These are phyloP conservation scores for Jaenimonas drosophilae DNA, from an alignment of 208 protist genomes.

Conservation along the genomic window DNA sequence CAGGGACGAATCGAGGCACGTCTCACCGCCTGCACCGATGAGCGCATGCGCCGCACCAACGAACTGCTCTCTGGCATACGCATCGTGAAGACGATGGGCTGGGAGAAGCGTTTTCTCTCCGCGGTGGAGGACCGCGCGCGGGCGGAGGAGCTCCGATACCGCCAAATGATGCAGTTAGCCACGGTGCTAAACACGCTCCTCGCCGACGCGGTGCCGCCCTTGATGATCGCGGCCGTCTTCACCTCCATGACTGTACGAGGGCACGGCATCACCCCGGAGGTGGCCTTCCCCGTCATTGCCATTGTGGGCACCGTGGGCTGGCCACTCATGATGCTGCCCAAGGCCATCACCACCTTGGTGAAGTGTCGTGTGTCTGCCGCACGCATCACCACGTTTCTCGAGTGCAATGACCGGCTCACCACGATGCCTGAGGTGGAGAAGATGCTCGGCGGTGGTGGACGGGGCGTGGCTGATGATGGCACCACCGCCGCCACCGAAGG, in stretches of 20 bases:
- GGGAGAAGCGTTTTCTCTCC: slow-evolving; percentile 50
- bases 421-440: slow-evolving; percentile 10
- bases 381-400: slow-evolving; percentile 67
- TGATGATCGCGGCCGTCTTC: slow-evolving; percentile 50
- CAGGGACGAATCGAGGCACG: slow-evolving; percentile 6
- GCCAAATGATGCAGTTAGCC: slow-evolving; percentile 21
- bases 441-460: slow-evolving; percentile 1
- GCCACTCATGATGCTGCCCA: slow-evolving; percentile 86
- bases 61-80: slow-evolving; percentile 76
- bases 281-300: slow-evolving; percentile 86
- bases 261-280: slow-evolving; percentile 47
- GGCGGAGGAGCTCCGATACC: slow-evolving; percentile 31
- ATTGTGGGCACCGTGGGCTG: slow-evolving; percentile 85
- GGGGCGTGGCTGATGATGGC: neutral
- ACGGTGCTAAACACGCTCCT: slow-evolving; percentile 35
- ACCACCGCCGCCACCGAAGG: neutral
- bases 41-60: slow-evolving; percentile 61
- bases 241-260: slow-evolving; percentile 35
- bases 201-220: slow-evolving; percentile 41
- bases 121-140: slow-evolving; percentile 30
- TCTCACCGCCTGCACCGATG: slow-evolving; percentile 34
- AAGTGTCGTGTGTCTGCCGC: slow-evolving; percentile 67
- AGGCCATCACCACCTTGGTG: slow-evolving; percentile 43
- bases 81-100: slow-evolving; percentile 80
- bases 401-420: slow-evolving; percentile 36